Base-by-base conservation (phyloP, 2,329 filamentous ascomycete species). In the Nothopassalora personata region DNA sequence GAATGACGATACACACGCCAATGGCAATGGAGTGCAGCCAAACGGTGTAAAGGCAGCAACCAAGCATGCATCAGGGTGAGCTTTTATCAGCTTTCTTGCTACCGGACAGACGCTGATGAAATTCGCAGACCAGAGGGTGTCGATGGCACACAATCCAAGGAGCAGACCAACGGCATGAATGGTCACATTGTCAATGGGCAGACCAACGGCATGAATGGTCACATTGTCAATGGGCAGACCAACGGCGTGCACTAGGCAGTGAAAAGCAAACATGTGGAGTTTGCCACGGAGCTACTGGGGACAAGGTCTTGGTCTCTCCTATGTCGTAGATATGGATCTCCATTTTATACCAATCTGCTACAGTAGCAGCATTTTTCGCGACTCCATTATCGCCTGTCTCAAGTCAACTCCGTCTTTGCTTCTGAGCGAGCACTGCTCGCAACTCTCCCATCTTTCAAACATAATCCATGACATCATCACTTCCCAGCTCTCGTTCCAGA, bases 1-100 rank as follows among this genome's bases (percentile, higher is more conserved):
- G 62, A 74, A 73, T 60, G 70, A 74, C 50, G 71, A 73, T 58
- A 68, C 68, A 5, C 43, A 56, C 19, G 56, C 58, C 19, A 64
- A 66, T 36, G 63, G 63, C 19, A 63, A 65, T 50, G 65, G 60
- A 51, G 62, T 57, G 27, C 53, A 63, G 13, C 48, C 60, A 7
- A 60, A 68, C 45, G 61, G 61, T 53, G 62, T 66, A 27, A 62
- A 66, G 54, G 56, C 60, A 9, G 64, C 69, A n/a, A 67, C 63
- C 19, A 66, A 68, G 54, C 66, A 71, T 56, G 71, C 70, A 27
- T 67, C 67, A 36, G 70, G 71, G 18, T 68, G 67, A 57, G 49
- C n/a, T 10, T 11, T 28, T 23, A 23, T 23, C 23, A 23, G 23
- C 23, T 23, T 31, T 19, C 45, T 31, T 31, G 3, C 23, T 23